Conservation (phyloP, 192 early-diverging fungal genomes). For the Powellomyces hirtus region DNA sequence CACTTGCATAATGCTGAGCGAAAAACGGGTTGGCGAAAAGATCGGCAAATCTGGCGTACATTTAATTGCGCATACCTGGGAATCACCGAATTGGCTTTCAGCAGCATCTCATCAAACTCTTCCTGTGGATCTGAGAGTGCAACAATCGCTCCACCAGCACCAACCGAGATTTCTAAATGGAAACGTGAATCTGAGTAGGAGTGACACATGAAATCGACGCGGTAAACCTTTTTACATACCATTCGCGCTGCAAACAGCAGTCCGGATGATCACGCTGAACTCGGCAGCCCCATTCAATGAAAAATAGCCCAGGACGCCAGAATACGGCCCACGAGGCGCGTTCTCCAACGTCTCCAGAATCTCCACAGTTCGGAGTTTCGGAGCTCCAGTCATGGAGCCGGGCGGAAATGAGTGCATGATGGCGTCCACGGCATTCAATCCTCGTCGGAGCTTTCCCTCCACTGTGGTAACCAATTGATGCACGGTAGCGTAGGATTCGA, state of each 20-base stretch:
- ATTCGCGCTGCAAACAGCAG: slow-evolving; percentile 59
- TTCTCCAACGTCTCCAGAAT: slow-evolving; percentile 74
- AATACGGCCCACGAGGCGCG: slow-evolving; percentile 77
- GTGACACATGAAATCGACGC: background rate
- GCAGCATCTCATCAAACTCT: slow-evolving; percentile 84
- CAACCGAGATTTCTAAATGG: slow-evolving; percentile 64
- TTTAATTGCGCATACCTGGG: too few species aligned
- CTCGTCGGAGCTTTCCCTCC: slow-evolving; percentile 48
- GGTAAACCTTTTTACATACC: background rate
- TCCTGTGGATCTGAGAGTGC: slow-evolving; percentile 78
- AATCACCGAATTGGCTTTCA: slow-evolving; percentile 63
- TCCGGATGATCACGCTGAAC: slow-evolving; percentile 90
- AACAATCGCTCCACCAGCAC: slow-evolving; percentile 92
- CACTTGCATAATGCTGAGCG: background rate
- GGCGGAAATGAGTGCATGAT: slow-evolving; percentile 84
- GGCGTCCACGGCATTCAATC: slow-evolving; percentile 66
- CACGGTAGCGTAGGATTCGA: slow-evolving; percentile 87
- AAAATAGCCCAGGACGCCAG: slow-evolving; percentile 88
- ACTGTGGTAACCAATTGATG: slow-evolving; percentile 93
- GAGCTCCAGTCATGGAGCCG: slow-evolving; percentile 95
- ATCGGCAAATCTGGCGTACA: too few species aligned
- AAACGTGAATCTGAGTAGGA: background rate
- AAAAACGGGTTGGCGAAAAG: background rate
- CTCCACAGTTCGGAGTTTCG: slow-evolving; percentile 81
- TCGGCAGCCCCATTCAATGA: slow-evolving; percentile 63